Evolutionary conservation across 768 basidiomycete species (phyloP).

Genomic region (Mrakia hoshinonis): DNA sequence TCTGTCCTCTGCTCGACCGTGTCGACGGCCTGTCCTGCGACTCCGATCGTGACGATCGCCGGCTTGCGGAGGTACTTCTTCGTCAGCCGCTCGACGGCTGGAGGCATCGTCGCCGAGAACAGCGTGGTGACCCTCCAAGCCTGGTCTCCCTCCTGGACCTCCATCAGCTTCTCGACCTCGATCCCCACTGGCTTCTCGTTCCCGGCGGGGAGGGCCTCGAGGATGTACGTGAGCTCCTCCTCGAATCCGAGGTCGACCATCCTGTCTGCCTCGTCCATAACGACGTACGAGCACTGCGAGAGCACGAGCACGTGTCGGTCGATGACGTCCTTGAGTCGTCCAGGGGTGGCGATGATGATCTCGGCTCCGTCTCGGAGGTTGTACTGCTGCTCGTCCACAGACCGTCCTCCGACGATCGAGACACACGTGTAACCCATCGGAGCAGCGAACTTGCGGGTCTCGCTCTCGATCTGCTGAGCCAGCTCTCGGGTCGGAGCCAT

Average conservation of each 20-base stretch:
- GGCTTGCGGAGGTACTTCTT: conserved; percentile 88
- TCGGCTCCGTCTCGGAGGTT: conserved; percentile 96
- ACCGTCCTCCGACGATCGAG: conserved; percentile 93
- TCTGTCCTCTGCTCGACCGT: conserved; percentile 95
- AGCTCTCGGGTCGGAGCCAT: conserved; percentile 95
- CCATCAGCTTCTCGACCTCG: conserved; percentile 58
- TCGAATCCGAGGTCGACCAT: conserved; percentile 99
- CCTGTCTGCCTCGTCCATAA: conserved; percentile 99
- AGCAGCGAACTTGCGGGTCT: conserved; percentile 81
- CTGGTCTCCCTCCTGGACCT: conserved; percentile 54
- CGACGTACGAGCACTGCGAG: conserved; percentile 93
- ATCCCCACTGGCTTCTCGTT: conserved; percentile 69
- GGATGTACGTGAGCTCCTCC: conserved; percentile 81
- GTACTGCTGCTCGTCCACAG: conserved; percentile 96
- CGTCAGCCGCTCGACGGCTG: conserved; percentile 53
- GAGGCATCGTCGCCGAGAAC: conserved; percentile 60
- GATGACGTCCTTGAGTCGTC: conserved; percentile 94
- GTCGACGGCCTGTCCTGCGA: conserved; percentile 94
- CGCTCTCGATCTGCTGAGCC: conserved; percentile 92
- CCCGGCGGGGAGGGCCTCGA: conserved; percentile 81
- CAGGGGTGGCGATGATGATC: conserved; percentile 96
- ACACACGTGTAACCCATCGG: conserved; percentile 89
- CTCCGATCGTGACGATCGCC: conserved; percentile 94
- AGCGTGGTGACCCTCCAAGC: conserved; percentile 70
- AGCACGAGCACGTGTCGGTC: conserved; percentile 92